Evolutionary conservation across 306 rosid species (phyloP), one percentile per base, ranked within the genome.

Genomic region (Corylus avellana): DNA sequence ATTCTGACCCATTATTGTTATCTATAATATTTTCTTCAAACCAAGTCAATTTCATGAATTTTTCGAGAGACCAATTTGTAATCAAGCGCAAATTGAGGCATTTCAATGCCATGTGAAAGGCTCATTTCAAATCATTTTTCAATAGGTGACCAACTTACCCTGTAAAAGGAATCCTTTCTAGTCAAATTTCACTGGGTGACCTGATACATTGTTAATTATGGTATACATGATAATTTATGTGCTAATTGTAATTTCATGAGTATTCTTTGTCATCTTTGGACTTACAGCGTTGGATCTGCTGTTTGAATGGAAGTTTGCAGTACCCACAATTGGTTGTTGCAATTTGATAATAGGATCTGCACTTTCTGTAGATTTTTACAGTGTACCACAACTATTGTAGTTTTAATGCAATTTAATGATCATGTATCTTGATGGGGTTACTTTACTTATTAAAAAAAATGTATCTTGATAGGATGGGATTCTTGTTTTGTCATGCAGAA

Each of bases 401-500:
- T 56, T 14, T 37, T 57, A n/a, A 55, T 69, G 63, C 25, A 14
- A 66, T 39, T 67, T 39, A 18, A 18, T 18, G 49, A 16, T 67
- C 27, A 25, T 11, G 51, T 39, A 50, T 46, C 59, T 57, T 71
- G 39, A 56, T 35, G 49, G 46, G 69, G 35, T 32, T 32, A 32
- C 2, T 32, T 32, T 32, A 32, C 35, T 1, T 32, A 32, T 32
- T 32, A 32, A 32, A 32, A 32, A 32, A 32, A 32, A 25, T 11
- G 51, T 39, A 50, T 46, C 59, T 57, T 71, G 39, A 56, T 35
- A 39, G 46, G 69, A 54, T 35, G 72, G 25, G n/a, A 12, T 64
- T 76, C 4, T 73, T 71, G 12, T 78, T 77, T 79, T 29, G 48
- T 81, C 13, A 50, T 80, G 83, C 80, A 92, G 95, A 80, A 95